Base-by-base conservation (phyloP, 73 alveolate genomes). In the Symbiodinium pilosum region DNA sequence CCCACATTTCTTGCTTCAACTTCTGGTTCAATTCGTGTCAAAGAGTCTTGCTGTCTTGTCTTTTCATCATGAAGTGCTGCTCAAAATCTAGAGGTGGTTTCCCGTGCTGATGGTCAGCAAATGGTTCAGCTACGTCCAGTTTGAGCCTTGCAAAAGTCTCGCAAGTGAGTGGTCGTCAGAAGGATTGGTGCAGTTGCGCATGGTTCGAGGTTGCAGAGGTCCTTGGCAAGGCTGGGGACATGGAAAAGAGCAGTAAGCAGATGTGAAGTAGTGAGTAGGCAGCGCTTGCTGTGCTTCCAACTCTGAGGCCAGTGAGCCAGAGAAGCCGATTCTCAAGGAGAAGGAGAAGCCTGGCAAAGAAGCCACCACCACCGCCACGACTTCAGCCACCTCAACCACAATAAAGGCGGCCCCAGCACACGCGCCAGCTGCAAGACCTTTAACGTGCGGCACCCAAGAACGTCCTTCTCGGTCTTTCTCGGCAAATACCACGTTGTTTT, bases 51-150 rank as follows among this genome's bases (percentile, higher is more conserved):
- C n/a, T n/a, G n/a, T n/a, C n/a, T n/a, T n/a, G n/a, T n/a, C n/a
- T n/a, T n/a, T n/a, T n/a, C n/a, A n/a, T n/a, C n/a, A n/a, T n/a
- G n/a, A n/a, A n/a, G n/a, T n/a, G n/a, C n/a, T n/a, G n/a, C n/a
- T n/a, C n/a, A n/a, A n/a, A n/a, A n/a, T 54, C 12, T n/a, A 54
- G 73, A 54, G 81, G 81, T 64, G 41, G 24, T 28, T 64, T 32
- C 38, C 6, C 81, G 81, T 14, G 81, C 81, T 24, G 81, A 64
- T 38, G 81, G 81, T 3, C 81, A 28, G 6, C 81, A 64, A 38
- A 64, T 64, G 81, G 81, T 64, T 28, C 81, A 64, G 38, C 81
- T 64, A n/a, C 81, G 81, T 9, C 81, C 81, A 28, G 81, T 38
- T 9, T 14, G 39, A 12, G 81, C 34, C 81, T 64, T 47, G 81